Evolutionary conservation across 164 flowering plant species (phyloP).

Genomic region (Warburgia ugandensis): DNA sequence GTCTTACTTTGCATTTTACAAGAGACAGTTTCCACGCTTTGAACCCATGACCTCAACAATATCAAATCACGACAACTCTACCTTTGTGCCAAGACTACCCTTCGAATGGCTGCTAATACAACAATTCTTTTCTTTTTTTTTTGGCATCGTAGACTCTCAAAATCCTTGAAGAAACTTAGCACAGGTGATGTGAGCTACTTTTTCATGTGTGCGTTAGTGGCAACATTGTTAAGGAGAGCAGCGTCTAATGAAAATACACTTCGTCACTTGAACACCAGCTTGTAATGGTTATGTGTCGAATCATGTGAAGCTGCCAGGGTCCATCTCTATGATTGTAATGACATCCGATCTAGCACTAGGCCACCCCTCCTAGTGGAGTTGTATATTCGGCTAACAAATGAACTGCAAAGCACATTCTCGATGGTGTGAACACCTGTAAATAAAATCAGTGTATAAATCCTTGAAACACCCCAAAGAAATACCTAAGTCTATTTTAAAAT

Average conservation of each 20-base stretch:
- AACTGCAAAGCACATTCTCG: background rate
- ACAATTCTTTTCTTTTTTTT: too few species aligned
- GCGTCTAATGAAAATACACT: conserved; percentile 2
- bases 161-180: background rate
- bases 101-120: too few species aligned
- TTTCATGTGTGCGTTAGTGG: background rate
- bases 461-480: too few species aligned
- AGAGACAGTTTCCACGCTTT: too few species aligned
- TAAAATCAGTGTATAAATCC: too few species aligned
- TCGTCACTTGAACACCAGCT: background rate
- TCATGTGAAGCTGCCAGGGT: conserved; percentile 7
- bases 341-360: background rate
- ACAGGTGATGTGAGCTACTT: background rate
- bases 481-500: too few species aligned
- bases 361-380: conserved; percentile 2
- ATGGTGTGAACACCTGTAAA: conserved; percentile 5
- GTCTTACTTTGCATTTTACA: too few species aligned
- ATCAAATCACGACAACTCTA: too few species aligned
- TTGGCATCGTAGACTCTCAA: too few species aligned
- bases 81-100: background rate
- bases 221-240: background rate
- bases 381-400: background rate
- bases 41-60: too few species aligned
- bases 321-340: conserved; percentile 4
- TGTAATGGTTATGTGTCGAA: conserved; percentile 2